Evolutionary conservation across 2,329 filamentous ascomycete species (phyloP), one percentile per base, ranked within the genome.

Genomic region (Orbilia blumenaviensis): DNA sequence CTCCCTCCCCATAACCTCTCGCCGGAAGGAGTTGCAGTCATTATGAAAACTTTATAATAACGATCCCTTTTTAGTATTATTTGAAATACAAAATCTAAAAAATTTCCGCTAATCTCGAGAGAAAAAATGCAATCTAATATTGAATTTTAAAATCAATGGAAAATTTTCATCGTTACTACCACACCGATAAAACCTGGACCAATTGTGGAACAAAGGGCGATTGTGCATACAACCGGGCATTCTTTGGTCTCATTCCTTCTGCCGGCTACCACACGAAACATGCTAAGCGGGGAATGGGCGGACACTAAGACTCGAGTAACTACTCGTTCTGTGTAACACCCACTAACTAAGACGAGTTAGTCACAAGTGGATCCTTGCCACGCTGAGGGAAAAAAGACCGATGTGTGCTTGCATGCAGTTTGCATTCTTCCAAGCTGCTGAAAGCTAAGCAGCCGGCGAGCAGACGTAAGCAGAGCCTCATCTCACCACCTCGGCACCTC

Each of bases 1-100:
- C 54, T 60, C 23, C 54, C 52, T n/a, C 32, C 54, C 54, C 54
- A 36, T 29, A 60, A 29, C 16, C 23, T 10, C 46, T 50, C 46
- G n/a, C 16, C 32, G 8, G 46, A 50, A 9, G 23, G 46, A 18
- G 54, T 38, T 4, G 54, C 18, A 3, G 54, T 29, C 54, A 60
- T 60, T 7, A 3, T 5, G 18, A 46, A 25, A 5, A 25, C 14
- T 34, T 12, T 34, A 32, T 32, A n/a, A n/a, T n/a, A n/a, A n/a
- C n/a, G n/a, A n/a, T n/a, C n/a, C n/a, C n/a, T n/a, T n/a, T n/a
- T n/a, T n/a, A n/a, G n/a, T n/a, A n/a, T n/a, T n/a, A n/a, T n/a
- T n/a, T n/a, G n/a, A n/a, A n/a, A n/a, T n/a, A n/a, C n/a, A n/a
- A n/a, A n/a, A n/a, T n/a, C n/a, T n/a, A n/a, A n/a, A n/a, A n/a